Percentiles rank a stretch among this genome's conserved stretches.
Conservation (phyloP, 2,329 filamentous ascomycete species). For the Bipolaris sorokiniana region DNA sequence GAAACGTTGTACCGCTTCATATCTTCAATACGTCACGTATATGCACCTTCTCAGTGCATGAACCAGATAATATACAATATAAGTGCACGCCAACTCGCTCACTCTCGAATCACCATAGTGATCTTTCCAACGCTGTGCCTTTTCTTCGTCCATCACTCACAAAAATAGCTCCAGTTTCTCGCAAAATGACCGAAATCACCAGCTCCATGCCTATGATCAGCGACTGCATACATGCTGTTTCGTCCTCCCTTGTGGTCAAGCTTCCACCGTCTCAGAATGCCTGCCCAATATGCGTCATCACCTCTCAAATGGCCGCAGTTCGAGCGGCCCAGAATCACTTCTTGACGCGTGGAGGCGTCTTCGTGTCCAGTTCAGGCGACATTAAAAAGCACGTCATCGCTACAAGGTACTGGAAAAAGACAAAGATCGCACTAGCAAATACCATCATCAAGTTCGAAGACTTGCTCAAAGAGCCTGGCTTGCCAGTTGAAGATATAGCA, state of each 20-base stretch:
- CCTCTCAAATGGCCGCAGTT: constrained; percentile 1
- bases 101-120: neutral
- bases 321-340: constrained; percentile 5
- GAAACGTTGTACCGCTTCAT: no score
- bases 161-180: neutral
- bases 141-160: neutral
- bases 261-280: neutral
- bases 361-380: constrained; percentile 1
- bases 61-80: neutral
- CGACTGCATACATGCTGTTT: neutral
- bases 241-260: neutral
- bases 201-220: neutral
- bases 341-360: constrained; percentile 9
- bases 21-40: neutral
- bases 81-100: neutral
- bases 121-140: neutral
- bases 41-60: neutral
- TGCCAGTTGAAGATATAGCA: constrained; percentile 4
- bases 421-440: constrained; percentile 17
- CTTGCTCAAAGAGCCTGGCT: neutral
- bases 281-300: constrained; percentile 14
- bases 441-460: constrained; percentile 9
- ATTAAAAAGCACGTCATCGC: constrained; percentile 2
- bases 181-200: neutral
- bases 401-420: constrained; percentile 8